A percentile compares a stretch with the other conserved stretches of the same genome.
Evolutionary conservation across 768 basidiomycete genomes (phyloP).

Genomic region (Peribolospora kevripleyi): DNA sequence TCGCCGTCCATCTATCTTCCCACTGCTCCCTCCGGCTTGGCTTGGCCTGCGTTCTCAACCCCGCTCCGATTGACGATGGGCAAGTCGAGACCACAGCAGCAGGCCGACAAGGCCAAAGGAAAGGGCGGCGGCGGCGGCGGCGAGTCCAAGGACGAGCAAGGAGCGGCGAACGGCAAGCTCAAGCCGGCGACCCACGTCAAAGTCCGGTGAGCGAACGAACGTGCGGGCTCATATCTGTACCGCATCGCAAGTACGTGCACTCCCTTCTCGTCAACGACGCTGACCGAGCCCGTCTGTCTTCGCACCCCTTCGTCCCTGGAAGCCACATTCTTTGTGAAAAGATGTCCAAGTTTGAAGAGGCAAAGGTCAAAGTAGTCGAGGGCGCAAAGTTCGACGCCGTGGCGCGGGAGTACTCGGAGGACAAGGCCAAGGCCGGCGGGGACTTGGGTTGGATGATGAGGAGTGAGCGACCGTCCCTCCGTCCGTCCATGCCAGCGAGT

Average conservation of each 20-base stretch:
- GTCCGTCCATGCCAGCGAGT: too few relatives aligned
- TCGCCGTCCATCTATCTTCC: too few relatives aligned
- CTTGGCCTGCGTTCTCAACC: too few relatives aligned
- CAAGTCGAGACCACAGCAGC: too few relatives aligned
- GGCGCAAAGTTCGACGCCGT: background rate
- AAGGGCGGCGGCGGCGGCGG: too few relatives aligned
- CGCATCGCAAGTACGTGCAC: background rate
- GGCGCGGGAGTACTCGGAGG: background rate
- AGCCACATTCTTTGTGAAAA: background rate
- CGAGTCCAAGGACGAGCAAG: too few relatives aligned
- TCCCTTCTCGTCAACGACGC: background rate
- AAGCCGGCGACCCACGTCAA: background rate
- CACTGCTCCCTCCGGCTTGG: too few relatives aligned
- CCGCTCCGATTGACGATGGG: too few relatives aligned
- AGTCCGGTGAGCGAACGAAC: background rate
- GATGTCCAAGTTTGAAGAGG: background rate
- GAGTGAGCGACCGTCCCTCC: too few relatives aligned
- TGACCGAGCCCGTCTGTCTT: background rate
- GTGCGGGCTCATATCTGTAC: background rate
- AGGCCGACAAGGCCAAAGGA: too few relatives aligned
- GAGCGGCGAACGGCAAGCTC: background rate
- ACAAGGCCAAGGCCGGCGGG: background rate
- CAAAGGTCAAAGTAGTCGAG: background rate
- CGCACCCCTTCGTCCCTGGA: background rate
- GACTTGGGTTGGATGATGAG: background rate